These are phyloP conservation scores for Singerocomus inundabilis DNA, from an alignment of 1,284 basidiomycete species.

Conservation along the genomic window DNA sequence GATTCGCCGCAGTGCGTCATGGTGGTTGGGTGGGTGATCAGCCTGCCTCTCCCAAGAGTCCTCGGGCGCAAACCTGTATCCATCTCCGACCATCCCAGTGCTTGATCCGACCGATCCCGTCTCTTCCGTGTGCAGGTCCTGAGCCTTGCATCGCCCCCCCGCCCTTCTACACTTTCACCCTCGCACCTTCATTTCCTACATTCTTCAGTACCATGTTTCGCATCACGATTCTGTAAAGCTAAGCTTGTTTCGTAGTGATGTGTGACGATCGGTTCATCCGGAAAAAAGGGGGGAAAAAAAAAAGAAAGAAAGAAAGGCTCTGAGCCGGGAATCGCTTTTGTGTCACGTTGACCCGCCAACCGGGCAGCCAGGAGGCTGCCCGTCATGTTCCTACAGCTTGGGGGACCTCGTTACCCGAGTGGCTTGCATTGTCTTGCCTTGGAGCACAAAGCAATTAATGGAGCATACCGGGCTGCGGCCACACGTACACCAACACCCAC, in stretches of 20 bases:
- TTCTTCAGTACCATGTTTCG: constrained; percentile 2
- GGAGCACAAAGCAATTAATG: constrained; percentile 4
- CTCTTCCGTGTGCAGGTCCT: constrained; percentile 9
- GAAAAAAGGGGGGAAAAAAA: neutral
- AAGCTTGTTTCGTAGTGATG: neutral
- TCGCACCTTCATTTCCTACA: constrained; percentile 3
- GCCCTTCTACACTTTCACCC: neutral
- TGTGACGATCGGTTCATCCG: constrained; percentile 8
- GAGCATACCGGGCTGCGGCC: neutral
- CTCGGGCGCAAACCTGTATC: constrained; percentile 20
- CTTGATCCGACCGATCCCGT: constrained; percentile 27
- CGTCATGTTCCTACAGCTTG: constrained; percentile 28
- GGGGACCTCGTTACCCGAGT: neutral
- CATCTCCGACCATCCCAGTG: constrained; percentile 7
- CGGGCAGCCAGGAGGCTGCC: constrained; percentile 16
- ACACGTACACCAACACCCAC: constrained; percentile 15
- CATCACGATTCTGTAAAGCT: neutral
- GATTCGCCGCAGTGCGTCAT: constrained; percentile 8
- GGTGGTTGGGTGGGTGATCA: constrained; percentile 1
- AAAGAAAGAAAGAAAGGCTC: neutral
- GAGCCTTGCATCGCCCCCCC: constrained; percentile 1
- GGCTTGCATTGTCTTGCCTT: constrained; percentile 14
- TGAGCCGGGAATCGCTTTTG: constrained; percentile 8
- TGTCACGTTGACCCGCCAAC: constrained; percentile 21
- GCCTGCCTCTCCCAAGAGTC: constrained; percentile 12